phyloP scores from a whole-genome alignment of 805 yeast species.

The Teunomyces panamensis region DNA sequence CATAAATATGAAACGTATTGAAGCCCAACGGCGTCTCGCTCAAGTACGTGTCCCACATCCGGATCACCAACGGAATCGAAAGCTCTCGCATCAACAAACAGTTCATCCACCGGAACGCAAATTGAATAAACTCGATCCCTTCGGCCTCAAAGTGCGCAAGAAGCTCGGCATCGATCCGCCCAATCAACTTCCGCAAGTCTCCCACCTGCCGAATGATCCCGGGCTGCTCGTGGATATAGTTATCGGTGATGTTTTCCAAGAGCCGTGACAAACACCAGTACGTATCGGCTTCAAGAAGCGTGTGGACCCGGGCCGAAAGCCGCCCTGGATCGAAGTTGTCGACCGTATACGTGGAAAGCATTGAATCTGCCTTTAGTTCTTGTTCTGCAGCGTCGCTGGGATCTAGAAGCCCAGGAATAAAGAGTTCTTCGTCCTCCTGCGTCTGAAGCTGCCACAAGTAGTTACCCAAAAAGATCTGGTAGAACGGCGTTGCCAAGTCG shows the following conservation, averaged over 20 bases:
- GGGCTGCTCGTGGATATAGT: conserved; percentile 96
- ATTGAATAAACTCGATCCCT: conserved; percentile 91
- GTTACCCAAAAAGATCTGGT: conserved; percentile 74
- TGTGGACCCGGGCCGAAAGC: conserved; percentile 57
- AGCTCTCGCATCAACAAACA: conserved; percentile 94
- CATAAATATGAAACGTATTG: conserved; percentile 91
- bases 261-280: conserved; percentile 94
- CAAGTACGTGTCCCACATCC: conserved; percentile 98
- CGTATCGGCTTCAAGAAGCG: conserved; percentile 87
- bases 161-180: conserved; percentile 73
- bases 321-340: conserved; percentile 61
- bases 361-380: conserved; percentile 23
- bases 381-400: conserved; percentile 24
- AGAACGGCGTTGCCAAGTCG: conserved; percentile 90
- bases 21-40: conserved; percentile 76
- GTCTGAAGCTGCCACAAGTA: conserved; percentile 49
- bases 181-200: conserved; percentile 72
- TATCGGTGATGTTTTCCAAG: conserved; percentile 92
- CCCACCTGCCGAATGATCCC: conserved; percentile 91
- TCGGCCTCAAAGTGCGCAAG: conserved; percentile 74
- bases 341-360: conserved; percentile 30
- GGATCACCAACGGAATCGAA: conserved; percentile 67
- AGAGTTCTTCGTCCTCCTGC: conserved; percentile 20
- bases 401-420: conserved; percentile 37
- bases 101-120: conserved; percentile 98